These are phyloP conservation scores for Rhododendron ovatum DNA, from an alignment of 148 eudicot genomes.

Conservation along the genomic window DNA sequence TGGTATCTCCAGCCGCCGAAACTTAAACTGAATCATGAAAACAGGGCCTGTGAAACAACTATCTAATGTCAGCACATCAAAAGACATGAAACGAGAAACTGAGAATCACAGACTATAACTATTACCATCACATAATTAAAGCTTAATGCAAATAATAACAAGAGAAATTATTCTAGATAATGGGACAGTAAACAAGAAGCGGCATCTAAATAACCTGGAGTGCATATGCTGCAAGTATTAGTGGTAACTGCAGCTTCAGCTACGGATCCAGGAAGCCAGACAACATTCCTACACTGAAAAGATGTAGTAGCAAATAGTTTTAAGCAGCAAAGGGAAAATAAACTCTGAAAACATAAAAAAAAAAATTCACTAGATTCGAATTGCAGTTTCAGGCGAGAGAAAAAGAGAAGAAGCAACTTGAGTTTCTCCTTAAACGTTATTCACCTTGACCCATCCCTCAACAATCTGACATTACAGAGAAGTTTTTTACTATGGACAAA, in stretches of 20 bases:
- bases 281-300: slow-evolving; percentile 77
- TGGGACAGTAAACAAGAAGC: not conserved
- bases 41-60: slow-evolving; percentile 60
- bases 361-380: not conserved
- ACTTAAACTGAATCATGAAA: slow-evolving; percentile 80
- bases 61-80: slow-evolving; percentile 6
- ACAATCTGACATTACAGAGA: not conserved
- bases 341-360: not conserved
- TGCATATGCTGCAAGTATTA: slow-evolving; percentile 65
- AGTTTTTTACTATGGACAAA: not conserved
- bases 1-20: slow-evolving; percentile 84
- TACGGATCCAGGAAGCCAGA: slow-evolving; percentile 95
- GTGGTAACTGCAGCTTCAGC: slow-evolving; percentile 78
- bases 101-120: not conserved
- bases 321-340: slow-evolving; percentile 3
- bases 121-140: not conserved
- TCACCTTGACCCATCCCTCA: not conserved
- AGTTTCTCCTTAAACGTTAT: not conserved
- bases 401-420: not conserved
- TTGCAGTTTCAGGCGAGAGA: not conserved
- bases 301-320: slow-evolving; percentile 12
- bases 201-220: slow-evolving; percentile 53
- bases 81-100: not conserved
- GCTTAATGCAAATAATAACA: not conserved
- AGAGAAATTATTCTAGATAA: not conserved